A percentile compares a stretch with the other conserved stretches of the same genome.
Evolutionary conservation across 352 stramenopile species (phyloP).

Genomic region (Globisporangium cylindrosporum): DNA sequence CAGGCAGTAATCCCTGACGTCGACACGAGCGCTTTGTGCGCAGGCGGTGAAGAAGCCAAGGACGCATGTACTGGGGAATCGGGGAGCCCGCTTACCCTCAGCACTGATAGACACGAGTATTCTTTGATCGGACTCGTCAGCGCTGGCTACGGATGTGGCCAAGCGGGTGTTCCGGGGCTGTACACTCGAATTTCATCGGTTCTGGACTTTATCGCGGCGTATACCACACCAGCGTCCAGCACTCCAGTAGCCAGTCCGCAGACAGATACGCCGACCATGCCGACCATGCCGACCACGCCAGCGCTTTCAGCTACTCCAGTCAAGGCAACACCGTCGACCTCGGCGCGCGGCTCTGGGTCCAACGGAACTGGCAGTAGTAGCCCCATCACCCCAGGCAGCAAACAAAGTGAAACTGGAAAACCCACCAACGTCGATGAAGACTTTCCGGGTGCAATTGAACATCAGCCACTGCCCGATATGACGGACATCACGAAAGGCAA

Average conservation of each 20-base stretch:
- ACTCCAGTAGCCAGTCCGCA: not conserved
- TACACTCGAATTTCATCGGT: slow-evolving; percentile 15
- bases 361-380: not conserved
- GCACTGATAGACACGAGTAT: not conserved
- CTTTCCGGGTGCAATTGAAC: not conserved
- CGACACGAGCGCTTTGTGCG: slow-evolving; percentile 20
- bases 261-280: not conserved
- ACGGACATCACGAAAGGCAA: slow-evolving; percentile 1
- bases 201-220: not conserved
- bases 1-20: slow-evolving; percentile 5
- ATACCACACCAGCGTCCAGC: not conserved
- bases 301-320: not conserved
- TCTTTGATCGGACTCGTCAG: slow-evolving; percentile 13
- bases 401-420: not conserved
- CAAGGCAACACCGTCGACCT: not conserved
- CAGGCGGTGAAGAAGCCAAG: slow-evolving; percentile 7
- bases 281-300: not conserved
- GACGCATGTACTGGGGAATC: slow-evolving; percentile 25
- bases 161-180: slow-evolving; percentile 8
- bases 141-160: slow-evolving; percentile 14
- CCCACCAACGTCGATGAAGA: not conserved
- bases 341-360: too few species aligned
- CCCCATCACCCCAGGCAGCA: not conserved
- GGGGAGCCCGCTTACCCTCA: slow-evolving; percentile 17
- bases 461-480: not conserved